Evolutionary conservation across 2,329 filamentous ascomycete species (phyloP).

Genomic region (Aspergillus carbonarius): DNA sequence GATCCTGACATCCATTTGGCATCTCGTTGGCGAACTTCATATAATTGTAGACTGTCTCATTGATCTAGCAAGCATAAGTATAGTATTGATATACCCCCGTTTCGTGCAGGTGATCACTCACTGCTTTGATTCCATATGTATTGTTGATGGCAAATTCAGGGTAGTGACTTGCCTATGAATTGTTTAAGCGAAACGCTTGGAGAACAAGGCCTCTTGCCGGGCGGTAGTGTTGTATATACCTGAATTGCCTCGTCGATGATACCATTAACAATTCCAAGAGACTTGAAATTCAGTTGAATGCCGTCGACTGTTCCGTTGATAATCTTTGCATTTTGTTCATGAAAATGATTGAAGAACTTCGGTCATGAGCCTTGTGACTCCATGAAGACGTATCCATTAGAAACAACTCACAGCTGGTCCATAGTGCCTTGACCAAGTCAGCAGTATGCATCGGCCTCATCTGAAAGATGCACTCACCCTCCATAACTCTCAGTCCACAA

Average conservation of each 20-base stretch:
- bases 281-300: slow-evolving; percentile 54
- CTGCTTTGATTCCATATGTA: slow-evolving; percentile 54
- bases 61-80: slow-evolving; percentile 37
- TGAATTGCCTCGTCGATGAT: slow-evolving; percentile 57
- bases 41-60: slow-evolving; percentile 60
- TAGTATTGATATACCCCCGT: neutral
- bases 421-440: slow-evolving; percentile 45
- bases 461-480: slow-evolving; percentile 36
- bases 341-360: slow-evolving; percentile 57
- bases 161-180: slow-evolving; percentile 40
- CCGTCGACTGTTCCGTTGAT: slow-evolving; percentile 50
- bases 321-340: slow-evolving; percentile 58
- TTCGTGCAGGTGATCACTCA: slow-evolving; percentile 13
- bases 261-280: slow-evolving; percentile 57
- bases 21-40: slow-evolving; percentile 60
- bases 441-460: neutral
- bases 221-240: neutral
- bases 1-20: slow-evolving; percentile 60
- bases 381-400: neutral
- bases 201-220: neutral
- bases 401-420: slow-evolving; percentile 43
- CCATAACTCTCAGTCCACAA: slow-evolving; percentile 59
- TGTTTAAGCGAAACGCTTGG: neutral
- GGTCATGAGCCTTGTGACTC: slow-evolving; percentile 14
- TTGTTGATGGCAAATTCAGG: slow-evolving; percentile 56